Percentiles rank a stretch among this genome's conserved stretches.
Evolutionary conservation across 108 stramenopile genomes (phyloP).

Genomic region (Hondaea fermentalgiana): DNA sequence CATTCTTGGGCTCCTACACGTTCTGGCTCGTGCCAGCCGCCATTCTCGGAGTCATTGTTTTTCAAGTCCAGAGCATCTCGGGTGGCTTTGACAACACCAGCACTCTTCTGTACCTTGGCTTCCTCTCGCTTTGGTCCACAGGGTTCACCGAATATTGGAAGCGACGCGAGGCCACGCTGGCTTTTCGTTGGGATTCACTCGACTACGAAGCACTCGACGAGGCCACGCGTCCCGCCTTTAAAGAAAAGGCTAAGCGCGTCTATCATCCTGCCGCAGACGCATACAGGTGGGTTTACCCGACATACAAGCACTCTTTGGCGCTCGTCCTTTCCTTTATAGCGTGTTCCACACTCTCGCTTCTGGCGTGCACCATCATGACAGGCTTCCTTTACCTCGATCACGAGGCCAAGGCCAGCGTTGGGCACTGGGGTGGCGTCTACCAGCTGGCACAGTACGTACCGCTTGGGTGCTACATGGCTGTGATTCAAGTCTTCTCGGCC

Average conservation of each 20-base stretch:
- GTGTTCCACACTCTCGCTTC: neutral
- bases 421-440: neutral
- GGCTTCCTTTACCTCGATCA: neutral
- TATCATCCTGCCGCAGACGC: neutral
- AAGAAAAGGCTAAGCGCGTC: neutral
- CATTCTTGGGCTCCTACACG: conserved; percentile 86
- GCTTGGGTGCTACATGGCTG: neutral
- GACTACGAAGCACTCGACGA: conserved; percentile 77
- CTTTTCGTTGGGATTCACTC: conserved; percentile 78
- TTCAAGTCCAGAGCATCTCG: conserved; percentile 45
- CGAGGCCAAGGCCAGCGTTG: neutral
- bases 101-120: conserved; percentile 30
- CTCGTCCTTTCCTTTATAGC: neutral
- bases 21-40: conserved; percentile 63
- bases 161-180: conserved; percentile 64
- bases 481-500: neutral
- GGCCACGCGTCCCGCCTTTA: conserved; percentile 74
- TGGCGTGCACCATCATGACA: neutral
- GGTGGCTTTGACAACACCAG: neutral
- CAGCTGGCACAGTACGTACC: neutral
- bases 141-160: conserved; percentile 81
- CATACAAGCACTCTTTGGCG: neutral
- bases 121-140: conserved; percentile 85
- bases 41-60: conserved; percentile 58
- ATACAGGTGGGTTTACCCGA: neutral